Base-by-base conservation (phyloP, 2,329 filamentous ascomycete species). In the Trichoderma hamatum region DNA sequence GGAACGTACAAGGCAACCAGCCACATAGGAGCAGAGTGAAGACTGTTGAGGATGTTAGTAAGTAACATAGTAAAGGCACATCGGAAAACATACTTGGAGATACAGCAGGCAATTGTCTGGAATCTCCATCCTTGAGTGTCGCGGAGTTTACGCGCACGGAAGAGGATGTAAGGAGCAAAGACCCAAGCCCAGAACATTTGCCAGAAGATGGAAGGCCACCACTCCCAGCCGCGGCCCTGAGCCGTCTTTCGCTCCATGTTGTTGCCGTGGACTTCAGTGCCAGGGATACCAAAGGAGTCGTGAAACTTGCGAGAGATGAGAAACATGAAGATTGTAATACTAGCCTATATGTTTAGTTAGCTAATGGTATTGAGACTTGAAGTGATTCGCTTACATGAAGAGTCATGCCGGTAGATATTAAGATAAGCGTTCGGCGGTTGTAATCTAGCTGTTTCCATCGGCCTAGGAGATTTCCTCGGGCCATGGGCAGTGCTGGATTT, bases 21-120 rank as follows among this genome's bases (percentile, higher is more conserved):
- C 89, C 89, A 92, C 80, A 92, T 84, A 0, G 90, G 90, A 10
- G 88, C 86, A 26, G 88, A 89, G 67, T 86, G 88, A 24, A 92
- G 83, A 68, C 87, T 89, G 36, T 58, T 6, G 6, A 26, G 6
- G 11, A 16, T 5, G 52, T 61, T 71, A 68, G 65, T 24, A 21
- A 55, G 36, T 24, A 26, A 13, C 28, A 14, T 43, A 16, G n/a
- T 11, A 32, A 52, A 14, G 13, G 51, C 24, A 6, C 24, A 34
- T 62, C 52, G 69, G 54, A 55, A 52, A 28, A 77, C 80, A 69
- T 74, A 84, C 82, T 80, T 81, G 39, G 83, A 80, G 60, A 85
- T 72, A 71, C 80, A 82, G 76, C 83, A 86, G 3, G 78, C 80
- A 51, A 88, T 85, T 36, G 89, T 91, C 75, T 91, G 89, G 6